Evolutionary conservation across 1,284 basidiomycete genomes (phyloP).

Genomic region (Xerocomus minutiporus): DNA sequence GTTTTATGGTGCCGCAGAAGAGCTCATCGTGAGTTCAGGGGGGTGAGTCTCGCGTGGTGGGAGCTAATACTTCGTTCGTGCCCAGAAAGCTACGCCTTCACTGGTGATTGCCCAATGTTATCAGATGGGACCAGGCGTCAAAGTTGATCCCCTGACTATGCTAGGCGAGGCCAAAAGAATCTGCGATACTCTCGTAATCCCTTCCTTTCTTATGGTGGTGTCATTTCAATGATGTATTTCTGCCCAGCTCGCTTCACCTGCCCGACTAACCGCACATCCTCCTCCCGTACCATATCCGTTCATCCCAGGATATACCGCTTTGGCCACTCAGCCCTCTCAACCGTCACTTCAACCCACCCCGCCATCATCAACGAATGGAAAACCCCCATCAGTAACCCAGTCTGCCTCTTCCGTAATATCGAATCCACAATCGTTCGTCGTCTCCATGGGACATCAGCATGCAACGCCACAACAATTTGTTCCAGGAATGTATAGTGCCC

Average conservation of each 20-base stretch:
- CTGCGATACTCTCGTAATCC: conserved; percentile 66
- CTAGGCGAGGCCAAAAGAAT: conserved; percentile 70
- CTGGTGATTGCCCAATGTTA: conserved; percentile 75
- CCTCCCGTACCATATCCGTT: conserved; percentile 56
- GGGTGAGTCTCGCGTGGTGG: conserved; percentile 8
- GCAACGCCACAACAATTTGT: conserved; percentile 36
- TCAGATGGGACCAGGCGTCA: conserved; percentile 60
- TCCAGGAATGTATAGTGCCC: conserved; percentile 37
- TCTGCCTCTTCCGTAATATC: conserved; percentile 47
- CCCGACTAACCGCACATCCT: conserved; percentile 56
- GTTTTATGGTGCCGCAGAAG: conserved; percentile 79
- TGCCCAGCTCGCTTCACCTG: conserved; percentile 62
- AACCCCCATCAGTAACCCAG: conserved; percentile 24
- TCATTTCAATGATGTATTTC: conserved; percentile 11
- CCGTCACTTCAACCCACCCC: conserved; percentile 24
- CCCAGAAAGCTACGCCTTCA: conserved; percentile 66
- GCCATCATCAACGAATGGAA: conserved; percentile 28
- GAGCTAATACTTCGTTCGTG: conserved; percentile 8
- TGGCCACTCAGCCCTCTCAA: conserved; percentile 20
- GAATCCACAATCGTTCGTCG: conserved; percentile 65
- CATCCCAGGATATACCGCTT: conserved; percentile 38
- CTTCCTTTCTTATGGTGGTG: conserved; percentile 9
- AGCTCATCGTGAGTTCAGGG: conserved; percentile 61
- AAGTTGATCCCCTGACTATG: conserved; percentile 68
- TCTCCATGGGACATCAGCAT: conserved; percentile 49